Percentiles rank a stretch among this genome's conserved stretches.
Evolutionary conservation across 768 basidiomycete genomes (phyloP).

Genomic region (Tulasnella sp.): DNA sequence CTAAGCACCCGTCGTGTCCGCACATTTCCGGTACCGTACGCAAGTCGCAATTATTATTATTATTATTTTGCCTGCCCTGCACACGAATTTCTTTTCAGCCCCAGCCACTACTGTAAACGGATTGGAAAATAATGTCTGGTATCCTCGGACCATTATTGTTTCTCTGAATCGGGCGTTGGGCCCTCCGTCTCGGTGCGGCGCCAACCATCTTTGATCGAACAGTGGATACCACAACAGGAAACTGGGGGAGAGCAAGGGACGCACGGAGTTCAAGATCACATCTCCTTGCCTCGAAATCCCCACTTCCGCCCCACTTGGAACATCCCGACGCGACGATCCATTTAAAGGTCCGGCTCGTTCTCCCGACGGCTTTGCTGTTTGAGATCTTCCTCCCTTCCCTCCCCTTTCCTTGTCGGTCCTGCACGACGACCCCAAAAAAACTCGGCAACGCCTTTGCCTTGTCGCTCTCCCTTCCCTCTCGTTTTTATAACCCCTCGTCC

Average conservation of each 20-base stretch:
- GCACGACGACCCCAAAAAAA: neutral
- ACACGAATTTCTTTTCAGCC: no score
- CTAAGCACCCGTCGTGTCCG: neutral
- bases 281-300: neutral
- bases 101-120: no score
- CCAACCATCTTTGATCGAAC: neutral
- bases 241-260: neutral
- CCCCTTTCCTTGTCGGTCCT: neutral
- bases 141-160: neutral
- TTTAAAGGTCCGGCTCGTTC: constrained; percentile 1
- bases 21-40: constrained; percentile 3
- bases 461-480: neutral
- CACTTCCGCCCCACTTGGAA: neutral
- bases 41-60: neutral
- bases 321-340: neutral
- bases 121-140: no score
- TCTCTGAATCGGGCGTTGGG: neutral
- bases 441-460: neutral
- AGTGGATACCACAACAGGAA: neutral
- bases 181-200: neutral
- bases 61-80: neutral
- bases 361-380: no score
- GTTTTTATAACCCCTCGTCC: neutral
- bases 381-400: neutral
- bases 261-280: neutral